A percentile compares a stretch with the other conserved stretches of the same genome.
Conservation (phyloP, 2,329 filamentous ascomycete genomes). For the Anthostomella pinea region DNA sequence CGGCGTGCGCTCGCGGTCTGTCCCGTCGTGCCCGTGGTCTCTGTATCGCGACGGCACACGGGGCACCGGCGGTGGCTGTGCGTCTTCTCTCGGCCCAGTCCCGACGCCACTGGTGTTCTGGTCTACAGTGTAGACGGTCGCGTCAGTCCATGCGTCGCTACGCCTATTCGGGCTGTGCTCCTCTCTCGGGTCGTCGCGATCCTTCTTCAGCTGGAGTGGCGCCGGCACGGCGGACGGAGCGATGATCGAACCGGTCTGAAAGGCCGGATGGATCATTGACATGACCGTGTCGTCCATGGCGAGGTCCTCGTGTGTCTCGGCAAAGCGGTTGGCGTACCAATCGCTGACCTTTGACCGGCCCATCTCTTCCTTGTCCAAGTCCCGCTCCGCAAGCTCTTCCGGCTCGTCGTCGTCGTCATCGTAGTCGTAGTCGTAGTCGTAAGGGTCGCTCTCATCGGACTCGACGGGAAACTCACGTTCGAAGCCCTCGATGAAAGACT, state of each 20-base stretch:
- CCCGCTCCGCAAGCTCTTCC: slow-evolving; percentile 16
- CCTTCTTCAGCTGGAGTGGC: slow-evolving; percentile 14
- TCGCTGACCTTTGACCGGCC: slow-evolving; percentile 20
- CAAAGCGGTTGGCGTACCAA: slow-evolving; percentile 21
- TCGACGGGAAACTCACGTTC: slow-evolving; percentile 8
- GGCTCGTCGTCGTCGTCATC: slow-evolving; percentile 16
- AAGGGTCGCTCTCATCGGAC: slow-evolving; percentile 5
- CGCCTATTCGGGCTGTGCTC: neutral
- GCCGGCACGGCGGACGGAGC: slow-evolving; percentile 19
- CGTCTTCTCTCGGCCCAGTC: neutral
- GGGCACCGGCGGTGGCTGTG: slow-evolving; percentile 22
- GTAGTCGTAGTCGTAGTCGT: slow-evolving; percentile 16
- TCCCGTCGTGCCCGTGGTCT: too few species aligned
- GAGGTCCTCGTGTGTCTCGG: neutral
- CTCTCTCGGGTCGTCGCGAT: slow-evolving; percentile 3
- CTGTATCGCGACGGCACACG: slow-evolving; percentile 16
- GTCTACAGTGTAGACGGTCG: slow-evolving; percentile 17
- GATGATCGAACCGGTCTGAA: slow-evolving; percentile 11
- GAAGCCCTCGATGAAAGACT: slow-evolving; percentile 16
- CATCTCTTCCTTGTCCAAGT: too few species aligned
- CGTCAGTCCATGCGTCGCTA: slow-evolving; percentile 22
- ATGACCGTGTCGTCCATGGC: slow-evolving; percentile 17
- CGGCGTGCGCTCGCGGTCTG: too few species aligned
- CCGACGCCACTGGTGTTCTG: neutral
- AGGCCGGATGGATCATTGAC: slow-evolving; percentile 25